phyloP scores from a whole-genome alignment of 495 filamentous ascomycete species.

The Aspergillus taichungensis region DNA sequence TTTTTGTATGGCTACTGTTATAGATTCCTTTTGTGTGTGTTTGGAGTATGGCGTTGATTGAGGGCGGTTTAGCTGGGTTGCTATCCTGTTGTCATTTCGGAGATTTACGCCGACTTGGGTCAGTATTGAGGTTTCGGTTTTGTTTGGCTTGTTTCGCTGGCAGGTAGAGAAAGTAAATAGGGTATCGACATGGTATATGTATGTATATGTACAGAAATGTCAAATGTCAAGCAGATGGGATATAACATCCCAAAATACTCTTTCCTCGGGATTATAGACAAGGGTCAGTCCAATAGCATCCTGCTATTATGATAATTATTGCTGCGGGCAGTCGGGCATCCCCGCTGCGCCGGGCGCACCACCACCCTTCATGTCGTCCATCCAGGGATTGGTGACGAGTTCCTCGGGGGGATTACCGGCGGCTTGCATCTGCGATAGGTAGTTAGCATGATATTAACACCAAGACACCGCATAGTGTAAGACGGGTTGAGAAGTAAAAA shows the following conservation, averaged over 20 bases:
- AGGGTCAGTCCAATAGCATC: slow-evolving; percentile 1
- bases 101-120: no score
- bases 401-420: slow-evolving; percentile 83
- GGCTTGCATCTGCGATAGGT: slow-evolving; percentile 72
- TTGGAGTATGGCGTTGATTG: slow-evolving; percentile 9
- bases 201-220: neutral
- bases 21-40: no score
- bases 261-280: no score
- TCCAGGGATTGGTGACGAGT: slow-evolving; percentile 66
- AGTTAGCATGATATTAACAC: neutral
- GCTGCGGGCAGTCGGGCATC: slow-evolving; percentile 33
- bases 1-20: no score
- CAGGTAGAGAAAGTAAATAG: slow-evolving; percentile 5
- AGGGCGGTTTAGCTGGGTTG: no score
- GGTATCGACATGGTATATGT: slow-evolving; percentile 12
- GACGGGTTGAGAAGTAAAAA: neutral
- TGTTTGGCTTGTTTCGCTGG: neutral
- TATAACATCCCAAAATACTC: no score
- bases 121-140: no score
- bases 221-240: no score
- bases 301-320: slow-evolving; percentile 21
- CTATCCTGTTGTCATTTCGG: no score
- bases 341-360: slow-evolving; percentile 15
- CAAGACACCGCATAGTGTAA: slow-evolving; percentile 1
- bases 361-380: slow-evolving; percentile 25